phyloP scores from a whole-genome alignment of 768 basidiomycete species.

The Mycena vulgaris region DNA sequence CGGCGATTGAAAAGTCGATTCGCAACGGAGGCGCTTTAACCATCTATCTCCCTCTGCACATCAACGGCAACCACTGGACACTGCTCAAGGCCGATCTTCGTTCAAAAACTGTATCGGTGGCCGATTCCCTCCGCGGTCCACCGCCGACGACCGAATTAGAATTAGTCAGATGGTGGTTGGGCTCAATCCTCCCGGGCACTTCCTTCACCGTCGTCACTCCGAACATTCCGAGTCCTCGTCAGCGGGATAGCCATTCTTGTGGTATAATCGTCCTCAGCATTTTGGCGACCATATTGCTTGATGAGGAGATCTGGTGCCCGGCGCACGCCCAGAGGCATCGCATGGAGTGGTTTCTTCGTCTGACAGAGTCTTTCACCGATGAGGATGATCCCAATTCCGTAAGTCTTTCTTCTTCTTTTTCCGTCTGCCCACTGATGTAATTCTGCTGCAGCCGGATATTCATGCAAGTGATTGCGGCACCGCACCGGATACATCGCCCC shows the following conservation, averaged over 20 bases:
- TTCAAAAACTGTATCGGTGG: not conserved
- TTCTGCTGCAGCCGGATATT: not conserved
- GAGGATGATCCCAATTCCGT: not conserved
- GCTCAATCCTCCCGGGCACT: not conserved
- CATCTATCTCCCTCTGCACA: slow-evolving; percentile 3
- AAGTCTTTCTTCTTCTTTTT: not conserved
- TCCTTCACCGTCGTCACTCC: not conserved
- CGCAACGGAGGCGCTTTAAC: not conserved
- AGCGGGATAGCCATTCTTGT: slow-evolving; percentile 7
- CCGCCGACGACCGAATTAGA: not conserved
- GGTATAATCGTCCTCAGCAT: slow-evolving; percentile 15
- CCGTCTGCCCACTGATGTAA: no score
- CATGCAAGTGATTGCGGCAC: not conserved
- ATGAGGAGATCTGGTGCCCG: no score
- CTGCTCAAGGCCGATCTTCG: slow-evolving; percentile 4
- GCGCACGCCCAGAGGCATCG: no score
- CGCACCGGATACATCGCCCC: not conserved
- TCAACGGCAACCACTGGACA: slow-evolving; percentile 7
- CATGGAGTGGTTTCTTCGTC: slow-evolving; percentile 2
- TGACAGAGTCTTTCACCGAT: not conserved
- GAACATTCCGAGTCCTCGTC: not conserved
- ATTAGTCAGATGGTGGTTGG: slow-evolving; percentile 10
- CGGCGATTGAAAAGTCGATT: slow-evolving; percentile 3
- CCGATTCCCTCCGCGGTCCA: slow-evolving; percentile 10
- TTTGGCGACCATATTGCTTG: not conserved